Percentiles rank a stretch among this genome's conserved stretches.
These are phyloP conservation scores for Wickerhamiella kazuoi DNA, from an alignment of 805 yeast species.

Conservation along the genomic window DNA sequence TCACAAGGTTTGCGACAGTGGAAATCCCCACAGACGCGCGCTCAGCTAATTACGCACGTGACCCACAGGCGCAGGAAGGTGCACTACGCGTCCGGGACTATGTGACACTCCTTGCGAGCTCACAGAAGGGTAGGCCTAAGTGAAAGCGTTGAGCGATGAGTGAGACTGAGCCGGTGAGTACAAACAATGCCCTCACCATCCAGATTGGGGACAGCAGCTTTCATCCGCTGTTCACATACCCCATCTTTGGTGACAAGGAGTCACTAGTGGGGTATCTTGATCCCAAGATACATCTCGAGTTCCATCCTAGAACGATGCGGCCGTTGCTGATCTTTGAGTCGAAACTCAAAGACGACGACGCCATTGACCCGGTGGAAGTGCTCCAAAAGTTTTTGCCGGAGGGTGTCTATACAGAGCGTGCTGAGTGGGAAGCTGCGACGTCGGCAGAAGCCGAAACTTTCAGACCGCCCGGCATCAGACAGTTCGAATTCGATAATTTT, in stretches of 20 bases:
- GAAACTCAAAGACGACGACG: slow-evolving; percentile 33
- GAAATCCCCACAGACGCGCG: too few relatives aligned
- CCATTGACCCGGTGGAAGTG: slow-evolving; percentile 40
- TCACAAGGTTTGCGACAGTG: too few relatives aligned
- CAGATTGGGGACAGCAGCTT: slow-evolving; percentile 23
- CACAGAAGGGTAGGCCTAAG: not conserved
- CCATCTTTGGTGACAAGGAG: slow-evolving; percentile 85
- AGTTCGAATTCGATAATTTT: slow-evolving; percentile 16
- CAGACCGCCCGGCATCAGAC: slow-evolving; percentile 2
- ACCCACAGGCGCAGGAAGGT: too few relatives aligned
- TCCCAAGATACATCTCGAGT: slow-evolving; percentile 40
- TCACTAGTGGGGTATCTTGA: slow-evolving; percentile 70
- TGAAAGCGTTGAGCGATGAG: not conserved
- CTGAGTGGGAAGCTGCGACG: slow-evolving; percentile 43
- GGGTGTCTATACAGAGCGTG: slow-evolving; percentile 45
- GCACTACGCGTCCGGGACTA: too few relatives aligned
- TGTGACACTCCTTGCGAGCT: slow-evolving; percentile 5
- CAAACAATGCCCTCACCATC: slow-evolving; percentile 12
- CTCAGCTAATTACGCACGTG: too few relatives aligned
- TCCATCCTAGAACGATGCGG: slow-evolving; percentile 54
- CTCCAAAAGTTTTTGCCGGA: slow-evolving; percentile 45
- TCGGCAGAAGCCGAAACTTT: slow-evolving; percentile 23
- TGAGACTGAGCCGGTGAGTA: not conserved
- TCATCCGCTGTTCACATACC: slow-evolving; percentile 72
- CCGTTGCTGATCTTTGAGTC: slow-evolving; percentile 44